Conservation (phyloP, 495 filamentous ascomycete species). For the Xylaria nigripes region DNA sequence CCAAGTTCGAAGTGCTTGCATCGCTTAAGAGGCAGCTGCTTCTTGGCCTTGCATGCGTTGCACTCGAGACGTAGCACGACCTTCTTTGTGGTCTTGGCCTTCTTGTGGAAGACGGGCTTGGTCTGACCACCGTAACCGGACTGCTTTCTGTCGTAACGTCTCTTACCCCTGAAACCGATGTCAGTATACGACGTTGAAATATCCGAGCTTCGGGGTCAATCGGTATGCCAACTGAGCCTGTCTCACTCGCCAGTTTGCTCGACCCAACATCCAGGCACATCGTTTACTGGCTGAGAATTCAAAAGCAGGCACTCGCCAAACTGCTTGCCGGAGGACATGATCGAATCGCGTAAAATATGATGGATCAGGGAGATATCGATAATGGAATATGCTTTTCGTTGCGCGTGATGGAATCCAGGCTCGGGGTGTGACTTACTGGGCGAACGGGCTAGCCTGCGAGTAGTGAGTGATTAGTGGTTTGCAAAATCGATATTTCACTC, state of each 20-base stretch:
- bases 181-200: constrained; percentile 51
- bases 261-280: not conserved
- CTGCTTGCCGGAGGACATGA: not conserved
- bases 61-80: constrained; percentile 96
- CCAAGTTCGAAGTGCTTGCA: constrained; percentile 99
- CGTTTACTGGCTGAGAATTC: not conserved
- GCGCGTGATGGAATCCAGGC: not conserved
- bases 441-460: constrained; percentile 9
- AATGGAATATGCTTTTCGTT: not conserved
- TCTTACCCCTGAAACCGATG: constrained; percentile 60
- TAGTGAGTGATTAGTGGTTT: not conserved
- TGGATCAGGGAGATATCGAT: not conserved
- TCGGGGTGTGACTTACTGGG: constrained; percentile 9
- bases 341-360: not conserved
- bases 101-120: constrained; percentile 88
- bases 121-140: constrained; percentile 99
- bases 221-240: not conserved
- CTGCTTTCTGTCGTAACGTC: constrained; percentile 99
- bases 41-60: constrained; percentile 94
- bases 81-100: constrained; percentile 99
- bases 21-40: constrained; percentile 93
- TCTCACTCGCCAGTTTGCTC: not conserved
- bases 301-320: not conserved
- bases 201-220: not conserved
- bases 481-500: not conserved